phyloP scores from a whole-genome alignment of 116 monocot species.

The Dioscorea cayenensis region DNA sequence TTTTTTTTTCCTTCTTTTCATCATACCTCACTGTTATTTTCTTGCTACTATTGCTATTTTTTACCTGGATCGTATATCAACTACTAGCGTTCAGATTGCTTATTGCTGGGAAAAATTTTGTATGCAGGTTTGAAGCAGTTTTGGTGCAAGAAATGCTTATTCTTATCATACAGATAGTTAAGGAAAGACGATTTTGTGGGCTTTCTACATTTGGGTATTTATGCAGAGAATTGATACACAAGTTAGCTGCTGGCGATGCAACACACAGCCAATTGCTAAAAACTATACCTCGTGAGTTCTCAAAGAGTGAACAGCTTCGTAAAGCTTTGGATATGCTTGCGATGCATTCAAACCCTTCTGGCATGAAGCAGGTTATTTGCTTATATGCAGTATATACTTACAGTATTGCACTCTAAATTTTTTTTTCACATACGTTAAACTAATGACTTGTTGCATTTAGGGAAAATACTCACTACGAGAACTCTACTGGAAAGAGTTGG shows the following conservation, averaged over 20 bases:
- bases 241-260: constrained; percentile 70
- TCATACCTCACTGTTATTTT: background rate
- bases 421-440: background rate
- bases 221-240: constrained; percentile 71
- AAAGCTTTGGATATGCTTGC: constrained; percentile 68
- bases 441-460: constrained; percentile 22
- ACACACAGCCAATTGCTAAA: constrained; percentile 89
- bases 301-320: constrained; percentile 56
- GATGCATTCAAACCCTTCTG: constrained; percentile 72
- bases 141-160: constrained; percentile 85
- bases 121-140: constrained; percentile 82
- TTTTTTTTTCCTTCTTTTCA: background rate
- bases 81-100: background rate
- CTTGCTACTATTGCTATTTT: background rate
- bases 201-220: constrained; percentile 54
- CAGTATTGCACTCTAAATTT: background rate
- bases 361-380: constrained; percentile 78
- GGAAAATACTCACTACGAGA: constrained; percentile 78
- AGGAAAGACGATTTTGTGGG: constrained; percentile 87
- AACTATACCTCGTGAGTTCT: constrained; percentile 72
- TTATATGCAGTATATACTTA: background rate
- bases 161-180: constrained; percentile 83
- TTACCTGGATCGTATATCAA: background rate
- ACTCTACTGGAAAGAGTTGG: constrained; percentile 82
- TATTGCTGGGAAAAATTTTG: background rate